Conservation (phyloP, 768 basidiomycete genomes). For the Suillus discolor region DNA sequence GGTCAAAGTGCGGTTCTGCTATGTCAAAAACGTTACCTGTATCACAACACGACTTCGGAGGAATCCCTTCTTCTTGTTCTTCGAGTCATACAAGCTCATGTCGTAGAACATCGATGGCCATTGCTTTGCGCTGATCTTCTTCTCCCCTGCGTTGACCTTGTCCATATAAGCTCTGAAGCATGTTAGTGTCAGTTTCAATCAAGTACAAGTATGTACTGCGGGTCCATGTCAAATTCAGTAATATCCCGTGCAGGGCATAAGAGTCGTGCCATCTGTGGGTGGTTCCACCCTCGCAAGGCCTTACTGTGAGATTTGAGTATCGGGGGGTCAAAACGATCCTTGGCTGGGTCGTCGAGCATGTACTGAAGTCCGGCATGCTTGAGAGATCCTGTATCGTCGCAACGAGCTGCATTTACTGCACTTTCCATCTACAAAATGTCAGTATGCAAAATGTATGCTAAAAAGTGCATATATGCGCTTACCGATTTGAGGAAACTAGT, state of each 20-base stretch:
- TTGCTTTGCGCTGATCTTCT: constrained; percentile 1
- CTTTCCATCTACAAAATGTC: constrained; percentile 4
- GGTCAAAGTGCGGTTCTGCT: background rate
- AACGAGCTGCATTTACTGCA: background rate
- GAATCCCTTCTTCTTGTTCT: constrained; percentile 5
- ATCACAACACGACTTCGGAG: background rate
- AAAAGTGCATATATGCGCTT: constrained; percentile 8
- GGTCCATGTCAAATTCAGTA: constrained; percentile 1
- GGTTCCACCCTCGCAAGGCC: constrained; percentile 6
- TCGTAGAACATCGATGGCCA: background rate
- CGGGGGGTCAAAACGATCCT: constrained; percentile 1
- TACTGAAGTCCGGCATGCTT: constrained; percentile 5
- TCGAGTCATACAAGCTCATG: constrained; percentile 4
- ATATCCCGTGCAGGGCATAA: background rate
- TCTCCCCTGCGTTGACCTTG: constrained; percentile 1
- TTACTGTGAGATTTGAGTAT: constrained; percentile 2
- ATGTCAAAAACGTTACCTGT: background rate
- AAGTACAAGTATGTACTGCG: background rate
- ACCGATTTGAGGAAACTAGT: background rate
- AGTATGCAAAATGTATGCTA: background rate
- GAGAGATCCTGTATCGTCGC: background rate
- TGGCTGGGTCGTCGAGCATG: constrained; percentile 3
- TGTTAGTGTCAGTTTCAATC: background rate
- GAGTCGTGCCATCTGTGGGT: constrained; percentile 5
- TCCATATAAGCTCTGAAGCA: constrained; percentile 6